Conservation (phyloP, 768 basidiomycete genomes). For the Boletus fagicola region DNA sequence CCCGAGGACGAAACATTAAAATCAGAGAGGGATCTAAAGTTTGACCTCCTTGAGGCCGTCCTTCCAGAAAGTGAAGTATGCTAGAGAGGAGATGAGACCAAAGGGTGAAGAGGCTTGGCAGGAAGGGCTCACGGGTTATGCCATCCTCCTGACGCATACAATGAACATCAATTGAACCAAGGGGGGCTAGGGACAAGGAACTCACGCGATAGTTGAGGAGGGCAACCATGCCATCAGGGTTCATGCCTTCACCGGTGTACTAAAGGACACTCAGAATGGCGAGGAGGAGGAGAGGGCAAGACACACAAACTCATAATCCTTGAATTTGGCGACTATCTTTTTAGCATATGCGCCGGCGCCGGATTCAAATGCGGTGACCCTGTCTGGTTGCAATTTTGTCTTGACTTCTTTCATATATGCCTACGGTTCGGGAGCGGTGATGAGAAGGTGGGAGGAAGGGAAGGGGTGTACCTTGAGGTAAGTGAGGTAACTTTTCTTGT, state of each 20-base stretch:
- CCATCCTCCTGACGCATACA: conserved; percentile 60
- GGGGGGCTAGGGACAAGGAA: neutral
- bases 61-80: conserved; percentile 95
- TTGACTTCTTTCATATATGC: conserved; percentile 95
- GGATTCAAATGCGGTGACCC: conserved; percentile 77
- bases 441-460: neutral
- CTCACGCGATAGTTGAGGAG: conserved; percentile 90
- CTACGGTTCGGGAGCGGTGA: conserved; percentile 36
- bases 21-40: conserved; percentile 40
- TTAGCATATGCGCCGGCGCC: conserved; percentile 76
- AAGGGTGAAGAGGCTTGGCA: neutral
- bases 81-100: conserved; percentile 37
- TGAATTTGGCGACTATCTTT: conserved; percentile 87
- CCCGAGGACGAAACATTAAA: neutral
- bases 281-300: neutral
- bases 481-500: conserved; percentile 83
- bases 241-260: conserved; percentile 74
- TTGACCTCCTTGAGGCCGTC: conserved; percentile 85
- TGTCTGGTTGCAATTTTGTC: conserved; percentile 57
- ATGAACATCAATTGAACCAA: conserved; percentile 13
- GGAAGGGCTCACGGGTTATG: conserved; percentile 61
- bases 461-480: conserved; percentile 66
- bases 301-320: conserved; percentile 90
- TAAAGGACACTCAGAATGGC: conserved; percentile 26
- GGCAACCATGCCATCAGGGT: conserved; percentile 91